Evolutionary conservation across 352 stramenopile genomes (phyloP), one percentile per base, ranked within the genome.

Genomic region (Phytophthora pini): DNA sequence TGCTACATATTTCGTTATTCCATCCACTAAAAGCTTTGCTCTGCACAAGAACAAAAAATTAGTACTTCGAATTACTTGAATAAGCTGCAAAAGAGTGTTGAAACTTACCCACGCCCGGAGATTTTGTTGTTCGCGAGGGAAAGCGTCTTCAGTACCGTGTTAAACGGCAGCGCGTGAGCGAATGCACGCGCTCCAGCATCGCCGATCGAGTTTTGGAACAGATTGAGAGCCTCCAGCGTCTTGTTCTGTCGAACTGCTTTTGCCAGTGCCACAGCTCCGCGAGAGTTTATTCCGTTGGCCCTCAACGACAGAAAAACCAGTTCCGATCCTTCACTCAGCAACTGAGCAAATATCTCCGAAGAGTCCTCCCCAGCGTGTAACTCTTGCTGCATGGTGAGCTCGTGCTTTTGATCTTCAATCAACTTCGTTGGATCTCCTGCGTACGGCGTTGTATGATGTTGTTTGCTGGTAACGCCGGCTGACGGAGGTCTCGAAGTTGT

Each of bases 81-180:
- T 40, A 39, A 13, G 3, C 22, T 5, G 13, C 6, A 5, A 22
- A n/a, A 5, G 12, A n/a, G 5, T 26, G 10, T 6, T 20, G 13
- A n/a, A 15, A 50, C 65, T 46, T 79, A 88, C 82, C 77, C 76
- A 44, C 61, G 58, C 24, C 74, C 82, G 1, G 78, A 73, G 62
- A 94, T 61, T 0, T 65, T 44, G 40, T 87, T 88, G 68, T 88
- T 89, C 11, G 77, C 86, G 8, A 94, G 57, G 11, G 86, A 94
- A 2, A 94, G 70, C 10, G 78, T 80, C 63, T 80, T 81, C 6
- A 94, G 73, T 15, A 71, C 80, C 11, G 60, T 59, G 40, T 89
- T 91, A 39, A 85, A 73, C 0, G 83, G 72, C 48, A 94, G 40
- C 13, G 82, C 81, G 47, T 84, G 74, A 8, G 83, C 82, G 13